These are phyloP conservation scores for Cytospora chrysosperma DNA, from an alignment of 2,329 filamentous ascomycete species.

Conservation along the genomic window DNA sequence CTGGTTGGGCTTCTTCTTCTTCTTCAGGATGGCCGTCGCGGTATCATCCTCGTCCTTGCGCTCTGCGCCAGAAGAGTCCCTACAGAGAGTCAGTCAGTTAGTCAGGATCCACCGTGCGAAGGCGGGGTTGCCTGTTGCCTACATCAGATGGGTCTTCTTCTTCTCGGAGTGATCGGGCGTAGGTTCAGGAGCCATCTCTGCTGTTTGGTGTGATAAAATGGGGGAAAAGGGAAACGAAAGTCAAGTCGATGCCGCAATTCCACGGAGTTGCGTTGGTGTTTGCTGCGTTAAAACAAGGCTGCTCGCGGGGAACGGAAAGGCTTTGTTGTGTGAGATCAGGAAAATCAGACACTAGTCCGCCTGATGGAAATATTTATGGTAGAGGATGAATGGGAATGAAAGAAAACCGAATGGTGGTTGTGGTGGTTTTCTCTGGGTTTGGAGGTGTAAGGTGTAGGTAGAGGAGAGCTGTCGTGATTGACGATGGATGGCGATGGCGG, in stretches of 20 bases:
- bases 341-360: slow-evolving; percentile 7
- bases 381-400: background rate
- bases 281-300: slow-evolving; percentile 5
- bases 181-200: slow-evolving; percentile 70
- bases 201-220: slow-evolving; percentile 24
- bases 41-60: slow-evolving; percentile 88
- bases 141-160: slow-evolving; percentile 83
- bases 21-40: slow-evolving; percentile 95
- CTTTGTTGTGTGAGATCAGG: slow-evolving; percentile 1
- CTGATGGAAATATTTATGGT: slow-evolving; percentile 1
- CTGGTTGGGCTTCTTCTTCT: slow-evolving; percentile 99
- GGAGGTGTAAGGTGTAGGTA: slow-evolving; percentile 6
- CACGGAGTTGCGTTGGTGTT: slow-evolving; percentile 12
- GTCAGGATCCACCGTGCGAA: background rate
- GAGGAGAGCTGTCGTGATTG: slow-evolving; percentile 15
- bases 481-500: slow-evolving; percentile 12
- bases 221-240: slow-evolving; percentile 16
- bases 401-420: slow-evolving; percentile 7
- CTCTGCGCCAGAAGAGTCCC: slow-evolving; percentile 86
- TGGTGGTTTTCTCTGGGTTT: slow-evolving; percentile 1
- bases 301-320: background rate
- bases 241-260: slow-evolving; percentile 12
- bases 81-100: slow-evolving; percentile 37
- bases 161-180: slow-evolving; percentile 57
- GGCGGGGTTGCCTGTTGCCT: slow-evolving; percentile 40